phyloP scores from a whole-genome alignment of 352 stramenopile genomes.

The Globisporangium cederbergense region DNA sequence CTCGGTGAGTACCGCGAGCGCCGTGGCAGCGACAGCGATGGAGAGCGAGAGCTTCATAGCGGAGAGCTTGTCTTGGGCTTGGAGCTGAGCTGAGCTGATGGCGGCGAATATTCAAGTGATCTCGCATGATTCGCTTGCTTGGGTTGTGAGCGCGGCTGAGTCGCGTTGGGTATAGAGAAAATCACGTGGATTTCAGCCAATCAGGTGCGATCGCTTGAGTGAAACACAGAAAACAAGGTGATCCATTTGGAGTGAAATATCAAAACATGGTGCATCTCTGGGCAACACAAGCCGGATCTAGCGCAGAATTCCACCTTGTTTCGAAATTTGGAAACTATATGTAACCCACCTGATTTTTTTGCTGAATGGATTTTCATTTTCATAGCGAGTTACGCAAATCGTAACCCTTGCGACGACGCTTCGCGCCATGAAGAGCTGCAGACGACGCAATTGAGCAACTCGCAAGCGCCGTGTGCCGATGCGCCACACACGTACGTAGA shows the following conservation, averaged over 20 bases:
- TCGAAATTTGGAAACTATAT: background rate
- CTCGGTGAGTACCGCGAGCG: background rate
- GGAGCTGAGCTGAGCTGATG: background rate
- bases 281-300: too few relatives aligned
- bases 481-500: background rate
- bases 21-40: background rate
- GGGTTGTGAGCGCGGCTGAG: too few relatives aligned
- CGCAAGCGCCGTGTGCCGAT: background rate
- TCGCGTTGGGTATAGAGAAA: too few relatives aligned
- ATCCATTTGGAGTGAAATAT: background rate
- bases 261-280: background rate
- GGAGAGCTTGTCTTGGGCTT: background rate
- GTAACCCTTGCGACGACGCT: background rate
- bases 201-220: too few relatives aligned
- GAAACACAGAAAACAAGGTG: background rate
- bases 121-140: background rate
- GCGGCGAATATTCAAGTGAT: background rate
- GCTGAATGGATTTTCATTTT: background rate
- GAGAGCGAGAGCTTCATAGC: slow-evolving; percentile 9
- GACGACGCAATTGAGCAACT: background rate
- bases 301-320: background rate
- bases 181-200: too few relatives aligned
- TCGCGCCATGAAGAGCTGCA: background rate
- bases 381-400: too few relatives aligned
- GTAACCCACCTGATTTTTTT: background rate